These are phyloP conservation scores for Plectosphaerella plurivora DNA, from an alignment of 2,329 filamentous ascomycete species.

Conservation along the genomic window DNA sequence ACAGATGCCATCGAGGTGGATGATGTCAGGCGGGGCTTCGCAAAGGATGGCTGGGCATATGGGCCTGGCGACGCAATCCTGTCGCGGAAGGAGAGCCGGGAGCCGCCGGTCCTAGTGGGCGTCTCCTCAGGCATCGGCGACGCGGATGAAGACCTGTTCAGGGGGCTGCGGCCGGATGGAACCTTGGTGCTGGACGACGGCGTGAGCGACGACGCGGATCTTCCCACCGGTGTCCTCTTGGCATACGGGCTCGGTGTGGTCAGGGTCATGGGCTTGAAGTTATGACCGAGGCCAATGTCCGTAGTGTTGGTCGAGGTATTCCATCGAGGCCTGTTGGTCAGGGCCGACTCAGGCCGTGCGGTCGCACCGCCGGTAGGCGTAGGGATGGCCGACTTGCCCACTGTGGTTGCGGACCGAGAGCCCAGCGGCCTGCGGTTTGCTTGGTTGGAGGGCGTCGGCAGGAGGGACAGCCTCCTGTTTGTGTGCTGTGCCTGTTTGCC, in stretches of 20 bases:
- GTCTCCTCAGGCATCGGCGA: conserved; percentile 43
- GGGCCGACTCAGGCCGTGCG: conserved; percentile 39
- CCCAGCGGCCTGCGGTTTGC: conserved; percentile 34
- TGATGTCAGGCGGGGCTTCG: conserved; percentile 37
- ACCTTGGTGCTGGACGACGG: conserved; percentile 40
- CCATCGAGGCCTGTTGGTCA: conserved; percentile 65
- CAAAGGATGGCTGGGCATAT: conserved; percentile 38
- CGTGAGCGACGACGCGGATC: conserved; percentile 37
- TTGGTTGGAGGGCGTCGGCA: conserved; percentile 39
- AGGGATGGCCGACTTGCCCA: conserved; percentile 45
- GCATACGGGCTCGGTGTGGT: conserved; percentile 57
- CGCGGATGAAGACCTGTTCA: conserved; percentile 39
- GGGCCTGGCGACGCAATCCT: conserved; percentile 45
- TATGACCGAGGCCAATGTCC: conserved; percentile 62
- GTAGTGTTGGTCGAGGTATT: conserved; percentile 61
- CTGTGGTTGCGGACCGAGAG: conserved; percentile 38
- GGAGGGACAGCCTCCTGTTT: conserved; percentile 40
- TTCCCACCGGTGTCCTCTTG: conserved; percentile 34
- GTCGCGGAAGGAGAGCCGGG: conserved; percentile 50
- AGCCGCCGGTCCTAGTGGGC: conserved; percentile 37
- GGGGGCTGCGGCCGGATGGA: conserved; percentile 43
- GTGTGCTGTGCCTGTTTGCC: conserved; percentile 41
- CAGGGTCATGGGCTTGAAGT: conserved; percentile 58
- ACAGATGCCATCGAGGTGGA: conserved; percentile 39
- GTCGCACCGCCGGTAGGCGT: conserved; percentile 30